These are phyloP conservation scores for Sclerotinia nivalis DNA, from an alignment of 2,329 filamentous ascomycete species.

Conservation along the genomic window DNA sequence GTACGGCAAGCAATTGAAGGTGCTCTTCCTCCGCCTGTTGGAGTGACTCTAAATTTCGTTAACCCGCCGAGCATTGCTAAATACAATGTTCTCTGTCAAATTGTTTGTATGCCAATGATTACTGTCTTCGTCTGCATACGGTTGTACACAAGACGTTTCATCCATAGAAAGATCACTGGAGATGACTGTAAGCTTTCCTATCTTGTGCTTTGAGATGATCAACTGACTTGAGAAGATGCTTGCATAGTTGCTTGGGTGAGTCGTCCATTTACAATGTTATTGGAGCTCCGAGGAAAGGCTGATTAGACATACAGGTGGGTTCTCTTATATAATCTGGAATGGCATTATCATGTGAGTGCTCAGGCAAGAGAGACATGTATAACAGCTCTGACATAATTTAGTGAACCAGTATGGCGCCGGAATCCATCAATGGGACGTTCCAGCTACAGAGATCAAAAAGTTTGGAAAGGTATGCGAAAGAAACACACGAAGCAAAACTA, in stretches of 20 bases:
- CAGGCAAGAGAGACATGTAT: background rate
- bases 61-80: constrained; percentile 2
- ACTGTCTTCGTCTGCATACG: background rate
- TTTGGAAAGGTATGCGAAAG: background rate
- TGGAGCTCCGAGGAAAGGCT: background rate
- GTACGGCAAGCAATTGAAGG: background rate
- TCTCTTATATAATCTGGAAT: constrained; percentile 1
- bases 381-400: background rate
- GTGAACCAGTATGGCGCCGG: constrained; percentile 3
- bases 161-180: background rate
- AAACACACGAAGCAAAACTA: background rate
- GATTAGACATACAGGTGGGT: background rate
- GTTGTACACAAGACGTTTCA: background rate
- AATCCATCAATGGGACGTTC: constrained; percentile 1
- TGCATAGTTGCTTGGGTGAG: constrained; percentile 1
- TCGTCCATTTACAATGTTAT: too few species aligned
- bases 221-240: background rate
- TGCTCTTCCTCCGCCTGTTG: background rate
- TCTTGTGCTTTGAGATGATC: background rate
- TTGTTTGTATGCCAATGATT: background rate
- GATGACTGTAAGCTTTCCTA: constrained; percentile 1
- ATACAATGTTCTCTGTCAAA: constrained; percentile 7
- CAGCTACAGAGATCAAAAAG: background rate
- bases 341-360: constrained; percentile 1
- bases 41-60: constrained; percentile 5